Conservation (phyloP, 2,329 filamentous ascomycete genomes). For the Aspergillus costaricaensis region DNA sequence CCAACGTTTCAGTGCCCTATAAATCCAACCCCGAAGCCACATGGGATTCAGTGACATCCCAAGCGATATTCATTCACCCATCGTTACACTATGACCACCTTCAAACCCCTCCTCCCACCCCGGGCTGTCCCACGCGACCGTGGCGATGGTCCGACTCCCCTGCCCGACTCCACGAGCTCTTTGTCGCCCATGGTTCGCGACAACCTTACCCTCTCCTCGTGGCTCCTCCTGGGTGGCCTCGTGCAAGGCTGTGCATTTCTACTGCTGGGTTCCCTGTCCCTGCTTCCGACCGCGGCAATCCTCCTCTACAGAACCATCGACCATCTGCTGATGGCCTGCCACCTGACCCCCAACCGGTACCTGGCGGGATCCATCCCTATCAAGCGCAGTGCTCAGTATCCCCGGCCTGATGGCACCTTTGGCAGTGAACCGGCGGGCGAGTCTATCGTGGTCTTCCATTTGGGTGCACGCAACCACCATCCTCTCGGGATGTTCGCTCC, state of each 20-base stretch:
- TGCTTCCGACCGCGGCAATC: constrained; percentile 36
- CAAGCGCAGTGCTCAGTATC: constrained; percentile 44
- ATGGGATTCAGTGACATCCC: too few species aligned
- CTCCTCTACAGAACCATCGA: constrained; percentile 38
- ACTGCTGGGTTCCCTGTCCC: constrained; percentile 32
- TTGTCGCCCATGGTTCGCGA: constrained; percentile 27
- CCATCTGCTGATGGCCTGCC: constrained; percentile 35
- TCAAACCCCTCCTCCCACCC: constrained; percentile 6
- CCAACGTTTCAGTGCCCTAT: too few species aligned
- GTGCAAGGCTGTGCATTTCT: constrained; percentile 39
- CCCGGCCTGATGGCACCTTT: constrained; percentile 36
- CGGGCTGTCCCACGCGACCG: not conserved
- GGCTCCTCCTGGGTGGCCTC: constrained; percentile 44
- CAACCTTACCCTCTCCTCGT: constrained; percentile 43
- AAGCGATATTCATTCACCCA: not conserved
- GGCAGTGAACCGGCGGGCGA: constrained; percentile 48
- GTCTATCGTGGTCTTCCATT: constrained; percentile 47
- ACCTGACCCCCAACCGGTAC: constrained; percentile 41
- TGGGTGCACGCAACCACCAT: constrained; percentile 34
- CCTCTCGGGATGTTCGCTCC: constrained; percentile 48
- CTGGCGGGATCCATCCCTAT: constrained; percentile 37
- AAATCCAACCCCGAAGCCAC: too few species aligned
- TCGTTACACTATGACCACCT: not conserved
- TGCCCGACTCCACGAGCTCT: not conserved
- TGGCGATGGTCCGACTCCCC: not conserved